These are phyloP conservation scores for Daphne laureola DNA, from an alignment of 441 rosid genomes.

Conservation along the genomic window DNA sequence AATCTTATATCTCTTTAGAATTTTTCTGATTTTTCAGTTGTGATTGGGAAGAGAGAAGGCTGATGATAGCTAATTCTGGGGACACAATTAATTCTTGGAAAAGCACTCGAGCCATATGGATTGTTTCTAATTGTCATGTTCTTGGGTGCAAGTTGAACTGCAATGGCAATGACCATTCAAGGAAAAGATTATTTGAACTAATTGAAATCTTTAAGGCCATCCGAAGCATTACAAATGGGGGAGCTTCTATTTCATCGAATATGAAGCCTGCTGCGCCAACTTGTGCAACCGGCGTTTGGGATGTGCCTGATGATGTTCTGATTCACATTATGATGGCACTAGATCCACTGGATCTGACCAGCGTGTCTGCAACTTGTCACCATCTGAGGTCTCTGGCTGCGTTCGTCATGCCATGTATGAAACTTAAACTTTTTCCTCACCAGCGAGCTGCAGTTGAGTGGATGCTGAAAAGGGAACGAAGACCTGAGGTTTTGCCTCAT, in stretches of 20 bases:
- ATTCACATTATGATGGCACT: constrained; percentile 42
- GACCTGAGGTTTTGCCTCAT: constrained; percentile 48
- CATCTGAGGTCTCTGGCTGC: constrained; percentile 62
- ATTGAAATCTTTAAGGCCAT: constrained; percentile 72
- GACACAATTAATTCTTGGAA: constrained; percentile 24
- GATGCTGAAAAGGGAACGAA: constrained; percentile 89
- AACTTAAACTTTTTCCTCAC: constrained; percentile 83
- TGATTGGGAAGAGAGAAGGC: constrained; percentile 70
- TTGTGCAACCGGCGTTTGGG: constrained; percentile 58
- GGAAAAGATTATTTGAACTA: constrained; percentile 57
- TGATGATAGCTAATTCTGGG: constrained; percentile 35
- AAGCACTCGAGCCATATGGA: constrained; percentile 40
- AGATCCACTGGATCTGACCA: constrained; percentile 54
- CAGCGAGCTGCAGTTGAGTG: constrained; percentile 89
- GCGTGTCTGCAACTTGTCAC: constrained; percentile 63
- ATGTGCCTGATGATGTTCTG: constrained; percentile 58
- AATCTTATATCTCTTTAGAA: neutral
- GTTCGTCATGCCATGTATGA: constrained; percentile 74
- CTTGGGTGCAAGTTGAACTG: constrained; percentile 58
- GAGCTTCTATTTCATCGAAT: constrained; percentile 31
- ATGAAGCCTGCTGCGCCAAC: constrained; percentile 32
- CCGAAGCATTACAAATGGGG: constrained; percentile 41
- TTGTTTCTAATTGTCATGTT: constrained; percentile 72
- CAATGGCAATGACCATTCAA: constrained; percentile 37
- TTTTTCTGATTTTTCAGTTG: constrained; percentile 51